Conservation (phyloP, 164 flowering plant genomes). For the Umbilicus rupestris region DNA sequence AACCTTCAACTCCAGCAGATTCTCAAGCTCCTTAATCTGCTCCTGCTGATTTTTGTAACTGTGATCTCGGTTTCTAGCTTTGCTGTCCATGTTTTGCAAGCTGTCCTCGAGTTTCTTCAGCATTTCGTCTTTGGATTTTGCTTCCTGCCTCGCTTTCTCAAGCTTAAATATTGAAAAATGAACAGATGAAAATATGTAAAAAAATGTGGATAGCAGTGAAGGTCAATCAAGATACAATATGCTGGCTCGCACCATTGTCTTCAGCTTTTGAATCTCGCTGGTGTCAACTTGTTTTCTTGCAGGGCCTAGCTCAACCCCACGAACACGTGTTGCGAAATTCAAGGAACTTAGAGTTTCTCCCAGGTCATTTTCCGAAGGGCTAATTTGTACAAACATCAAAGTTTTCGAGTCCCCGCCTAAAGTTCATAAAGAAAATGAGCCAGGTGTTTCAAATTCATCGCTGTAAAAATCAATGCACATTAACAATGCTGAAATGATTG, state of each 20-base stretch:
- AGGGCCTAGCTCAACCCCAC: slow-evolving; percentile 81
- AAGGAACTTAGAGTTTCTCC: slow-evolving; percentile 83
- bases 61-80: slow-evolving; percentile 56
- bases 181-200: background rate
- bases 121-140: slow-evolving; percentile 52
- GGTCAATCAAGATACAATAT: background rate
- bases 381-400: slow-evolving; percentile 83
- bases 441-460: background rate
- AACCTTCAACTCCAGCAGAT: slow-evolving; percentile 35
- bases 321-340: slow-evolving; percentile 77
- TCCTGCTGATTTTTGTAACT: slow-evolving; percentile 47
- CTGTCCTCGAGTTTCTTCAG: slow-evolving; percentile 58
- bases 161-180: slow-evolving; percentile 30
- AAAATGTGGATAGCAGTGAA: no score
- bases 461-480: background rate
- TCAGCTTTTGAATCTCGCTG: slow-evolving; percentile 59
- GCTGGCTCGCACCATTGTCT: slow-evolving; percentile 41
- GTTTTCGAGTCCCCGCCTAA: slow-evolving; percentile 84
- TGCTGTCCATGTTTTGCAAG: slow-evolving; percentile 49
- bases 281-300: slow-evolving; percentile 67
- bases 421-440: slow-evolving; percentile 5
- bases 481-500: background rate
- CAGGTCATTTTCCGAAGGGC: slow-evolving; percentile 62
- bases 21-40: slow-evolving; percentile 62
- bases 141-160: slow-evolving; percentile 60